A percentile compares a stretch with the other conserved stretches of the same genome.
These are phyloP conservation scores for Psilocybe sp. DNA, from an alignment of 768 basidiomycete species.

Conservation along the genomic window DNA sequence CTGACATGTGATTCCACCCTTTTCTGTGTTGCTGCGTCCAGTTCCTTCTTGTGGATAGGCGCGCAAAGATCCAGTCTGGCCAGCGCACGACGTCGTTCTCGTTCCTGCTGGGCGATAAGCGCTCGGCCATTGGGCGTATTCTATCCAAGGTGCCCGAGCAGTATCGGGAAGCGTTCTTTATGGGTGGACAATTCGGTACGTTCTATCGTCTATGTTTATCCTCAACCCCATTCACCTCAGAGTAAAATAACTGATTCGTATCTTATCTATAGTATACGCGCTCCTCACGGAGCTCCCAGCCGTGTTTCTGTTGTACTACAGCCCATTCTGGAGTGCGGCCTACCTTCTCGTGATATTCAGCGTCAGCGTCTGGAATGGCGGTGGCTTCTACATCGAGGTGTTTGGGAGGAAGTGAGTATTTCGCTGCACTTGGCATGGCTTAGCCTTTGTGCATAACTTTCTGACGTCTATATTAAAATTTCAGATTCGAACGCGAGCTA, in stretches of 20 bases:
- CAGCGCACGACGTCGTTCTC: constrained; percentile 89
- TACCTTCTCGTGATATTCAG: constrained; percentile 81
- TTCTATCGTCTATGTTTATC: constrained; percentile 1
- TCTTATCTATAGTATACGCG: constrained; percentile 60
- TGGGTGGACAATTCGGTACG: constrained; percentile 61
- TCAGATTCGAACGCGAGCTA: constrained; percentile 88
- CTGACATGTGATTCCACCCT: constrained; percentile 1
- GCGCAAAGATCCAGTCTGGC: constrained; percentile 87
- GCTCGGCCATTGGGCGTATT: constrained; percentile 73
- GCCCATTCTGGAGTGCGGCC: constrained; percentile 68
- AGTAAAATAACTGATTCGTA: not conserved
- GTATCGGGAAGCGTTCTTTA: constrained; percentile 72
- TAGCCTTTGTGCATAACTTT: constrained; percentile 8
- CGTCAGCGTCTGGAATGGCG: constrained; percentile 95
- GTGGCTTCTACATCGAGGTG: constrained; percentile 94
- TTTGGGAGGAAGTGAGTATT: constrained; percentile 88
- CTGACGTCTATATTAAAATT: constrained; percentile 5
- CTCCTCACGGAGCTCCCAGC: constrained; percentile 85
- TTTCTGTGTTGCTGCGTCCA: constrained; percentile 17
- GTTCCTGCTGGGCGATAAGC: constrained; percentile 85
- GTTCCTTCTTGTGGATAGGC: constrained; percentile 87
- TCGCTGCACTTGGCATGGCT: too few species aligned
- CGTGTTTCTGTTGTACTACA: constrained; percentile 80
- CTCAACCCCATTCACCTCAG: too few species aligned
- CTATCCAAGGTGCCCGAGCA: constrained; percentile 58